phyloP scores from a whole-genome alignment of 1,139 yeast genomes.

The Yamadazyma songkhlaensis region DNA sequence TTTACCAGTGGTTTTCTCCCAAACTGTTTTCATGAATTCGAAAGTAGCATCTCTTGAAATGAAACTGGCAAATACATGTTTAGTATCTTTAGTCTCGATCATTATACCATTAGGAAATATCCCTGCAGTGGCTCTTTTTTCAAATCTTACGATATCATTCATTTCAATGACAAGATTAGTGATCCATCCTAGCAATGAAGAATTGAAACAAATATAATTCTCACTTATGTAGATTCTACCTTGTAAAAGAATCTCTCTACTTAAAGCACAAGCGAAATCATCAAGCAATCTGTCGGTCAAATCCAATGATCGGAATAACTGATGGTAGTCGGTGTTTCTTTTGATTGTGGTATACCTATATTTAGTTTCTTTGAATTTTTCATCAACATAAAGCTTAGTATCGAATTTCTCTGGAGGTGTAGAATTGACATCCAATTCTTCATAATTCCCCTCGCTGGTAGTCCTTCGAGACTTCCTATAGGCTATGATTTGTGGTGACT shows the following conservation, averaged over 20 bases:
- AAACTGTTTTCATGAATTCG: conserved; percentile 61
- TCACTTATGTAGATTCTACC: conserved; percentile 88
- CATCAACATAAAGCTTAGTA: conserved; percentile 35
- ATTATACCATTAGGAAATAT: conserved; percentile 87
- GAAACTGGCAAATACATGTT: conserved; percentile 83
- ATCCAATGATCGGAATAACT: conserved; percentile 67
- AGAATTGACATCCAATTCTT: conserved; percentile 16
- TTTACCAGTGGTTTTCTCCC: conserved; percentile 40
- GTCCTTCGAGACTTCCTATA: conserved; percentile 43
- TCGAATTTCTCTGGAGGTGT: conserved; percentile 28
- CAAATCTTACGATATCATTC: conserved; percentile 69
- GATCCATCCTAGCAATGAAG: conserved; percentile 93
- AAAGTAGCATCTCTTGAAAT: conserved; percentile 76
- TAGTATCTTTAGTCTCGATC: conserved; percentile 65
- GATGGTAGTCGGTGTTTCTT: conserved; percentile 78
- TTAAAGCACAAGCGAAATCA: conserved; percentile 87
- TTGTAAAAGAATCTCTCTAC: conserved; percentile 85
- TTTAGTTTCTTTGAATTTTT: conserved; percentile 29
- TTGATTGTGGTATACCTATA: conserved; percentile 62
- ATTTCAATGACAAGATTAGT: conserved; percentile 74
- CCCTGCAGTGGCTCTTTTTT: conserved; percentile 82
- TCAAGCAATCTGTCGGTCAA: conserved; percentile 70
- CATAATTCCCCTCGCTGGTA: conserved; percentile 30
- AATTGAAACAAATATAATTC: conserved; percentile 78
- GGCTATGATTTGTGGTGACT: conserved; percentile 48